Conservation (phyloP, 768 basidiomycete species). For the Stropharia rugosoannulata region DNA sequence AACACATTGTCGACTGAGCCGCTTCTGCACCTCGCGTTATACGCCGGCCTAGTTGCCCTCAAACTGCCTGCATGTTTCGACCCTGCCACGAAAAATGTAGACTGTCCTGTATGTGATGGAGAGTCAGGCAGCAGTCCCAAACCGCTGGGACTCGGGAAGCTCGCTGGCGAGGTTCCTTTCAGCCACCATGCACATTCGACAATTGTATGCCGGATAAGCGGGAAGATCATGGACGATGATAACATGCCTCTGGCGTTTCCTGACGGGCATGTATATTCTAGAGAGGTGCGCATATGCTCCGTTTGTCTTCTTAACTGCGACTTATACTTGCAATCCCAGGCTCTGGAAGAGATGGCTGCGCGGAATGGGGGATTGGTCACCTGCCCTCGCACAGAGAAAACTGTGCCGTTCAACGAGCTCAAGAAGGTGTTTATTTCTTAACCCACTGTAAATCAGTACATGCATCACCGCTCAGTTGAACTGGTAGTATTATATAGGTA, state of each 20-base stretch:
- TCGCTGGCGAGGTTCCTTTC: conserved; percentile 85
- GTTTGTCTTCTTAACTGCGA: conserved; percentile 9
- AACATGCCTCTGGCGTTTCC: conserved; percentile 93
- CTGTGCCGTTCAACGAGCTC: conserved; percentile 63
- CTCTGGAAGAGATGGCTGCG: conserved; percentile 83
- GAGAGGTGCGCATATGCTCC: conserved; percentile 58
- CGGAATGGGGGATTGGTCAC: conserved; percentile 78
- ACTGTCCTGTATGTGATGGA: conserved; percentile 90
- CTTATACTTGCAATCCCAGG: conserved; percentile 45
- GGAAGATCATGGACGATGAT: conserved; percentile 93
- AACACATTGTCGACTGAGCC: conserved; percentile 89
- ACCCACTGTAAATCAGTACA: conserved; percentile 9
- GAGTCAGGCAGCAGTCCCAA: conserved; percentile 36
- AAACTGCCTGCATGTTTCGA: conserved; percentile 86
- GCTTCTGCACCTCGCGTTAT: conserved; percentile 82
- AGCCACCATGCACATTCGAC: conserved; percentile 96
- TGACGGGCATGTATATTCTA: conserved; percentile 90
- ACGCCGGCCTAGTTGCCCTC: conserved; percentile 88
- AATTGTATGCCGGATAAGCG: conserved; percentile 88
- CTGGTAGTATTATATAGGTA: background rate
- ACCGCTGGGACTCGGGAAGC: conserved; percentile 59
- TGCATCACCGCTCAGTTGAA: background rate
- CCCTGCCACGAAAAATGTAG: conserved; percentile 60
- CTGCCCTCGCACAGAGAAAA: conserved; percentile 73
- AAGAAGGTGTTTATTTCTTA: conserved; percentile 92